phyloP scores from a whole-genome alignment of 306 rosid species.

The Gastrolobium villosum region DNA sequence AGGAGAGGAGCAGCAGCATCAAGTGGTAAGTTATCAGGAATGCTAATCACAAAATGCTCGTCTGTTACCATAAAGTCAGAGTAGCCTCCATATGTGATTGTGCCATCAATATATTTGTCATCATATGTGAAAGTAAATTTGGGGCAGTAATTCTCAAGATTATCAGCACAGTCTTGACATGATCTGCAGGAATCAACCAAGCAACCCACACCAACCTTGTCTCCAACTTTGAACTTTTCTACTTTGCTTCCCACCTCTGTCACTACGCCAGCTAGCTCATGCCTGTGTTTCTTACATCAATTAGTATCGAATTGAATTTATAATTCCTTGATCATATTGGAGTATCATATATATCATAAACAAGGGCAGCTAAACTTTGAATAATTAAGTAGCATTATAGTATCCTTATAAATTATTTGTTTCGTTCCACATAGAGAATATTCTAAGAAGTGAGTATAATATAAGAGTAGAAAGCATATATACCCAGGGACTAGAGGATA shows the following conservation, averaged over 20 bases:
- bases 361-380: neutral
- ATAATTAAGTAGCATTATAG: neutral
- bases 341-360: neutral
- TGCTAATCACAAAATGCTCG: constrained; percentile 51
- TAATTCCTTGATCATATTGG: no score
- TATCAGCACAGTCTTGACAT: constrained; percentile 51
- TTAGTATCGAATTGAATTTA: constrained; percentile 5
- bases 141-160: constrained; percentile 66
- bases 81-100: constrained; percentile 61
- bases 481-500: constrained; percentile 69
- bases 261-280: constrained; percentile 66
- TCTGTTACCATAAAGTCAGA: constrained; percentile 62
- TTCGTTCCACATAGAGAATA: no score
- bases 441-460: no score
- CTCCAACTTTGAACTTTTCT: constrained; percentile 60
- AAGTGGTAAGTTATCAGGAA: constrained; percentile 57
- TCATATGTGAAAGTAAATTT: constrained; percentile 30
- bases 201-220: constrained; percentile 67
- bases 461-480: neutral
- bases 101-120: constrained; percentile 51
- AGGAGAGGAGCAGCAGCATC: constrained; percentile 69
- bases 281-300: constrained; percentile 37
- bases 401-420: no score
- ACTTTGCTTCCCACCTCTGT: constrained; percentile 69
- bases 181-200: constrained; percentile 61